Evolutionary conservation across 176 grass and related monocot genomes (phyloP).

Genomic region (Cymbopogon citratus): DNA sequence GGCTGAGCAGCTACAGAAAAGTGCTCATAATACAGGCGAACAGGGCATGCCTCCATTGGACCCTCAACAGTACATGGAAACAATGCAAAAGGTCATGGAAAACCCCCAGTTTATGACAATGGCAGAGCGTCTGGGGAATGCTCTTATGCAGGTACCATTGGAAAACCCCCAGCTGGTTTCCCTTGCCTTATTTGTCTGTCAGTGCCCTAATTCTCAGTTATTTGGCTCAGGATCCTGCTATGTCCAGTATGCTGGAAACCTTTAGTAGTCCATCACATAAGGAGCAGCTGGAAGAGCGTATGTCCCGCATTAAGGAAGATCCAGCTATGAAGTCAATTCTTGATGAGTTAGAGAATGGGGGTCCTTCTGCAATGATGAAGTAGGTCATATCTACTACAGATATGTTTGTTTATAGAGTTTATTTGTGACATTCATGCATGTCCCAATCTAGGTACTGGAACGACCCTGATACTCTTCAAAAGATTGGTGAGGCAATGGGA

Average conservation of each 20-base stretch:
- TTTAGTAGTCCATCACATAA: constrained; percentile 70
- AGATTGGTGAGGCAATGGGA: constrained; percentile 95
- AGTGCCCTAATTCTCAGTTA: not conserved
- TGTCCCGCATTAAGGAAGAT: constrained; percentile 81
- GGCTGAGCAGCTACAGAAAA: constrained; percentile 82
- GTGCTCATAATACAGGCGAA: constrained; percentile 59
- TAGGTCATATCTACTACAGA: constrained; percentile 26
- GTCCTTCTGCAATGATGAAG: constrained; percentile 96
- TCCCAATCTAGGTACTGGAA: constrained; percentile 82
- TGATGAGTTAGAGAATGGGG: constrained; percentile 83
- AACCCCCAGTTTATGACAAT: constrained; percentile 86
- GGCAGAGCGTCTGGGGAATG: constrained; percentile 77
- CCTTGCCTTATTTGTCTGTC: not conserved
- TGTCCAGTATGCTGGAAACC: constrained; percentile 78
- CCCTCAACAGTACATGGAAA: constrained; percentile 78
- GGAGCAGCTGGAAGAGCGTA: constrained; percentile 85
- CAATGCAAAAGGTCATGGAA: constrained; percentile 95
- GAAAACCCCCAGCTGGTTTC: not conserved
- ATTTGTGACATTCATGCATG: constrained; percentile 2
- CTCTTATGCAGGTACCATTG: constrained; percentile 79
- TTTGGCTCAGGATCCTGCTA: constrained; percentile 74
- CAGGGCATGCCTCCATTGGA: constrained; percentile 62
- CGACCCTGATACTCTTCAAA: constrained; percentile 85
- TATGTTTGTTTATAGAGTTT: constrained; percentile 12
- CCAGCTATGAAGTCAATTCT: constrained; percentile 86